Evolutionary conservation across 2,329 filamentous ascomycete genomes (phyloP), one percentile per base, ranked within the genome.

Genomic region (Chrysosporium queenslandicum): DNA sequence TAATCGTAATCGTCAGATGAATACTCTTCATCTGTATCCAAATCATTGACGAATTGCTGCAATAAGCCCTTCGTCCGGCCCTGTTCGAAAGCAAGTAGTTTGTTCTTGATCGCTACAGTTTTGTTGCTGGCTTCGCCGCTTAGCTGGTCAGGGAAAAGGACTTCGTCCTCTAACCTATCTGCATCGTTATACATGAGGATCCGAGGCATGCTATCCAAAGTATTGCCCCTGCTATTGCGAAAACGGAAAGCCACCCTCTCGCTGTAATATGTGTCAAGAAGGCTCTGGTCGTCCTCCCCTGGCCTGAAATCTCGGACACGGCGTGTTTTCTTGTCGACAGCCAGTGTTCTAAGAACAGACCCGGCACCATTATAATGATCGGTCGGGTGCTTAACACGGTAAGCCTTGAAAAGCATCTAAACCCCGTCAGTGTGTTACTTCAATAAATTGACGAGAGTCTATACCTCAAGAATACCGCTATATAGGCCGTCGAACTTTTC

Each of bases 141-240:
- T 1, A 50, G 20, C 39, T 71, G 66, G 39, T 69, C 63, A 0
- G 70, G 68, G 51, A 73, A 73, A 3, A 74, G 59, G 5, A 73
- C 59, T 3, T 60, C 60, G 45, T 73, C 70, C 58, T 73, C 71
- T 8, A 70, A 53, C 29, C 61, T 64, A 55, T 74, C 69, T 1
- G 67, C 66, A 45, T 71, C 65, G 7, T 63, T 68, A 53, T 72
- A 73, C 20, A 66, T 60, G 50, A 68, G 55, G 11, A 60, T 55
- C 16, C 58, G 58, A 18, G 59, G 56, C 25, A 56, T 46, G 20
- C 27, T 40, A 14, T 34, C 53, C 27, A 32, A 32, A 14, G 45
- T 7, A 23, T 34, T 50, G 14, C 52, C 52, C 14, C 18, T 52
- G 21, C 21, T 45, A 36, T n/a, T 54, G 1, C 18, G 25, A 40